These are phyloP conservation scores for Colletotrichum theobromicola DNA, from an alignment of 2,329 filamentous ascomycete genomes.

Conservation along the genomic window DNA sequence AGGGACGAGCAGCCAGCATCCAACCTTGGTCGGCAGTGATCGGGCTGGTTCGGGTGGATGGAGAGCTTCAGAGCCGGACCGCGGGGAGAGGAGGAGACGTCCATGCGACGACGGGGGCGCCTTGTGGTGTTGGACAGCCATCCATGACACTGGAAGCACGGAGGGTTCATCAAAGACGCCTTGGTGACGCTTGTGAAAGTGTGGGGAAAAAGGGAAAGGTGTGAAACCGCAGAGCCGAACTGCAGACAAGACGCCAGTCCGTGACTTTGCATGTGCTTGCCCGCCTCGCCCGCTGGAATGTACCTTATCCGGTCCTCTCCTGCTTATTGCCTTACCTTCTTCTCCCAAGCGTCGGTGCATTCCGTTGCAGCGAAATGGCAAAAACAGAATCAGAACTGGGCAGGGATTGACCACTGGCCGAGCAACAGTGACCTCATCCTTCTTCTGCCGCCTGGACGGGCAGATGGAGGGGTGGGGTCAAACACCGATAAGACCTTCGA, in stretches of 20 bases:
- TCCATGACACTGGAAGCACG: background rate
- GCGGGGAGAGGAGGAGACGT: constrained; percentile 12
- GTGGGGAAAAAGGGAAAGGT: constrained; percentile 25
- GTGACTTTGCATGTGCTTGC: constrained; percentile 19
- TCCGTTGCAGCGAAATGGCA: background rate
- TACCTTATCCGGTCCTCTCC: background rate
- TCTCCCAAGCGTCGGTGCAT: background rate
- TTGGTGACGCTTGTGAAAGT: constrained; percentile 31
- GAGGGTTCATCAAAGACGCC: background rate
- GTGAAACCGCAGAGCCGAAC: constrained; percentile 10
- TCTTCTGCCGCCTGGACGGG: background rate
- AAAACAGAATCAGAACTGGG: background rate
- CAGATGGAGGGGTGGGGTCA: background rate
- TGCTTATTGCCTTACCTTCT: background rate
- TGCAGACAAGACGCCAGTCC: background rate
- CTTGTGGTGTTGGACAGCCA: constrained; percentile 11
- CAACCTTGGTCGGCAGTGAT: constrained; percentile 33
- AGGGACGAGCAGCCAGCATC: background rate
- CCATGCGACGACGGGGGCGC: too few relatives aligned
- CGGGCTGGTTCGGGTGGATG: constrained; percentile 39
- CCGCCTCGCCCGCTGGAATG: background rate
- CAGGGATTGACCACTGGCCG: background rate
- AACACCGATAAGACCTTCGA: constrained; percentile 1
- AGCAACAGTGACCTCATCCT: constrained; percentile 1
- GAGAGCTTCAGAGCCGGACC: constrained; percentile 25